Base-by-base conservation (phyloP, 2,329 filamentous ascomycete genomes). In the Verticillium zaregamsianum region DNA sequence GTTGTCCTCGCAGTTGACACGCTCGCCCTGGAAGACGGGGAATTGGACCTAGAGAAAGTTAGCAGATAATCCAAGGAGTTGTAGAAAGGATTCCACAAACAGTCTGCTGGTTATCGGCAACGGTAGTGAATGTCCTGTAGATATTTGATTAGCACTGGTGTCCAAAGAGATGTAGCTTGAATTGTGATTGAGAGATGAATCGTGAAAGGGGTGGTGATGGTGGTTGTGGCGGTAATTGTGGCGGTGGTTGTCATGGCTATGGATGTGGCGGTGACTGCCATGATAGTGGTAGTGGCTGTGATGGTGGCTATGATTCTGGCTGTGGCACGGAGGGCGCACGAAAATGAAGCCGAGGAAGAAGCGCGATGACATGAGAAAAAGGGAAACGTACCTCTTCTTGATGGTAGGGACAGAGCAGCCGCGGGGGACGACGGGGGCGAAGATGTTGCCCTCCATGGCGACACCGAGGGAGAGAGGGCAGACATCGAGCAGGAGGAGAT, bases 371-470 rank as follows among this genome's bases (percentile, higher is more conserved):
- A 6, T 5, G 28, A 28, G 5, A 4, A 28, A 28, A 28, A 1
- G 28, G 28, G n/a, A n/a, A 28, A 28, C 82, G 14, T 35, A 35
- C 33, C 33, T 80, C 83, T 96, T 96, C 83, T 94, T 95, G 66
- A 96, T 81, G 15, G 84, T 88, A 6, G 92, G 92, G 2, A 93
- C 88, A 5, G 90, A 92, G 65, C 87, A 80, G 23, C 90, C 91
- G 74, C 91, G 89, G 66, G 91, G 82, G 69, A 99, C 93, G 67
- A 98, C 94, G 59, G 92, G 91, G 61, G 94, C 94, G 76, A 97
- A 98, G 80, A 98, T 97, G 85, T 97, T 97, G 69, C 95, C 94
- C 85, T 98, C 95, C 95, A 98, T 99, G 75, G 94, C 95, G 69
- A 99, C 94, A 90, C 95, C 95, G 35, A 99, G 91, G 66, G 93